Conservation (phyloP, 148 eudicot species). For the Vaccinium vitisidaea region DNA sequence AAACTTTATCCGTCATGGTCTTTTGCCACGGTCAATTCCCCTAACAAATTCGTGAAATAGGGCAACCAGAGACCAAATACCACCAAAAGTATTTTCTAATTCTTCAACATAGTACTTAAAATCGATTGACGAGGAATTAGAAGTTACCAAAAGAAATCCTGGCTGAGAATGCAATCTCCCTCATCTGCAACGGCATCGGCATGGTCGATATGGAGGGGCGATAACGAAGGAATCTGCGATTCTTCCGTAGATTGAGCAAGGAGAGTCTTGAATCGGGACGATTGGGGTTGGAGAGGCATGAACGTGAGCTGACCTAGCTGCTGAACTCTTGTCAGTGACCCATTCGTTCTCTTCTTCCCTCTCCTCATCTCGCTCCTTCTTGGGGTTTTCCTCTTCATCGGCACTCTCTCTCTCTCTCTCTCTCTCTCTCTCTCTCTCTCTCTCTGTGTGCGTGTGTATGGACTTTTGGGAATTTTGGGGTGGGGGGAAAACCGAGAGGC, state of each 20-base stretch:
- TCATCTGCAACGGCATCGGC: slow-evolving; percentile 33
- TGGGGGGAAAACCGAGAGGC: background rate
- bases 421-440: slow-evolving; percentile 7
- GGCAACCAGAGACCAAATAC: background rate
- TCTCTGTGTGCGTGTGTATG: background rate
- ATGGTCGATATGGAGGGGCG: slow-evolving; percentile 20
- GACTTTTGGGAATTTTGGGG: background rate
- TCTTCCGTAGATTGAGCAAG: slow-evolving; percentile 17
- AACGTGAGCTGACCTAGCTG: slow-evolving; percentile 42
- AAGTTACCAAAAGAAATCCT: slow-evolving; percentile 88
- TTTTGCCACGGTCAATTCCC: background rate
- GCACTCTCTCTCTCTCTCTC: background rate
- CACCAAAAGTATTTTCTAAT: background rate
- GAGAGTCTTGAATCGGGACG: slow-evolving; percentile 30
- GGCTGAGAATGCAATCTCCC: slow-evolving; percentile 70
- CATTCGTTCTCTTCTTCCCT: slow-evolving; percentile 25
- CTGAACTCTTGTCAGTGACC: slow-evolving; percentile 34
- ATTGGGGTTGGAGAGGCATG: slow-evolving; percentile 19
- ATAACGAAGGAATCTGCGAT: slow-evolving; percentile 17
- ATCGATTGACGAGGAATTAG: background rate
- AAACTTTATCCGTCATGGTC: background rate
- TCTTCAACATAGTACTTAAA: background rate
- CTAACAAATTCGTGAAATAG: background rate
- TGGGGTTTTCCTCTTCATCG: slow-evolving; percentile 36
- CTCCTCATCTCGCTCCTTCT: slow-evolving; percentile 28